phyloP scores from a whole-genome alignment of 2,329 filamentous ascomycete species.

The Colletotrichum coccodes region DNA sequence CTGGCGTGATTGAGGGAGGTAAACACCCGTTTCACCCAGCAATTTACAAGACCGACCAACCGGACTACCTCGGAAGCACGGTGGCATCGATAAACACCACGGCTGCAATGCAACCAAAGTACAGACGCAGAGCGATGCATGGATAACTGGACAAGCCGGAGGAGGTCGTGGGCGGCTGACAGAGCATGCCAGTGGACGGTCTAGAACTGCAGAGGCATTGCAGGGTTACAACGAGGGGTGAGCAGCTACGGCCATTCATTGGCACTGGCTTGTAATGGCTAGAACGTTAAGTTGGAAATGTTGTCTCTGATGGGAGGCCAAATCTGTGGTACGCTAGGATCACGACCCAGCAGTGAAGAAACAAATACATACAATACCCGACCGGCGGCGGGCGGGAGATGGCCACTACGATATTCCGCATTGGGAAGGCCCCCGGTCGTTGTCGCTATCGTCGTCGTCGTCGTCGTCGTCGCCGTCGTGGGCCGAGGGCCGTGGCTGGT shows the following conservation, averaged over 20 bases:
- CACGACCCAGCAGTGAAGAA: neutral
- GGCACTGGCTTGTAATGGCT: constrained; percentile 10
- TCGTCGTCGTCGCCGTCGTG: neutral
- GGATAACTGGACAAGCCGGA: neutral
- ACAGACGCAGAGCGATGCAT: neutral
- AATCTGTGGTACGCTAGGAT: neutral
- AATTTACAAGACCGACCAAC: neutral
- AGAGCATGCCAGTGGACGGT: constrained; percentile 12
- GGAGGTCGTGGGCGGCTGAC: neutral
- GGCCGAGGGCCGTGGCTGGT: neutral
- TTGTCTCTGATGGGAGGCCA: constrained; percentile 18
- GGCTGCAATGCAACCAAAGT: neutral
- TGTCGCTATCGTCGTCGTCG: neutral
- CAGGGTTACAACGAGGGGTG: constrained; percentile 24
- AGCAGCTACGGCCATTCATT: constrained; percentile 6
- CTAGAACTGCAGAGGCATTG: constrained; percentile 12
- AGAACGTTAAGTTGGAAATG: constrained; percentile 5
- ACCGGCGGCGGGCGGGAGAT: constrained; percentile 21
- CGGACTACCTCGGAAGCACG: neutral
- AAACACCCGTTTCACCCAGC: neutral
- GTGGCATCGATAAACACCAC: neutral
- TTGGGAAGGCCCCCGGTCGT: constrained; percentile 10
- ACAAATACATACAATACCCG: neutral
- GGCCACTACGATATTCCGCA: constrained; percentile 13
- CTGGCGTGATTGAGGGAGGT: neutral